Evolutionary conservation across 305 asterid species (phyloP), one percentile per base, ranked within the genome.

Genomic region (Solanum hybrid): DNA sequence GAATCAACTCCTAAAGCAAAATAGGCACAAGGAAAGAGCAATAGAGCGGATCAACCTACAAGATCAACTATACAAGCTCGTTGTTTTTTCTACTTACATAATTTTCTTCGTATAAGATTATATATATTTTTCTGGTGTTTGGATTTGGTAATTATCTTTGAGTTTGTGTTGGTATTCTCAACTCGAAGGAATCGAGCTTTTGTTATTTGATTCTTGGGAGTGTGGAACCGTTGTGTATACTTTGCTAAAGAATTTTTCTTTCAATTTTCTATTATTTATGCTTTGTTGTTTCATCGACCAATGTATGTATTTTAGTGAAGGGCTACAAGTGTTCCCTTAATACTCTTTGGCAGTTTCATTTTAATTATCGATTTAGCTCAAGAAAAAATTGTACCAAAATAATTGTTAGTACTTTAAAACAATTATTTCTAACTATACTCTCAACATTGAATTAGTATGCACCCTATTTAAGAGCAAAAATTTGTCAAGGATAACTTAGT

Each of bases 1-100:
- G 76, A 89, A 89, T 75, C 89, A 86, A 85, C 61, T 46, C n/a
- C 89, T 84, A 89, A 12, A 61, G 31, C 35, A 0, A 84, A 84
- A 86, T 74, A 89, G 78, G 78, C 77, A 29, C 18, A 31, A 73
- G 33, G 87, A 74, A 89, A 86, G 78, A 40, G 42, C 79, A 89
- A 89, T 51, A 42, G 28, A 33, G 42, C 79, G 6, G 39, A 74
- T 39, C 87, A 89, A 69, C 89, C 20, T 83, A 73, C 86, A 11
- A 89, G 26, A 31, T 26, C 51, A 71, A 87, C 73, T 84, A 13
- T 51, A 71, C 90, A 81, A 89, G 89, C 89, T 90, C 16, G 8
- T 36, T 88, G 26, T 85, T 36, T 24, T 87, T 87, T 33, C 26
- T 16, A 57, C 69, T 46, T 37, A 36, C 35, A 31, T 51, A n/a